Conservation (phyloP, 2,329 filamentous ascomycete species). For the Aspergillaceae sp. region DNA sequence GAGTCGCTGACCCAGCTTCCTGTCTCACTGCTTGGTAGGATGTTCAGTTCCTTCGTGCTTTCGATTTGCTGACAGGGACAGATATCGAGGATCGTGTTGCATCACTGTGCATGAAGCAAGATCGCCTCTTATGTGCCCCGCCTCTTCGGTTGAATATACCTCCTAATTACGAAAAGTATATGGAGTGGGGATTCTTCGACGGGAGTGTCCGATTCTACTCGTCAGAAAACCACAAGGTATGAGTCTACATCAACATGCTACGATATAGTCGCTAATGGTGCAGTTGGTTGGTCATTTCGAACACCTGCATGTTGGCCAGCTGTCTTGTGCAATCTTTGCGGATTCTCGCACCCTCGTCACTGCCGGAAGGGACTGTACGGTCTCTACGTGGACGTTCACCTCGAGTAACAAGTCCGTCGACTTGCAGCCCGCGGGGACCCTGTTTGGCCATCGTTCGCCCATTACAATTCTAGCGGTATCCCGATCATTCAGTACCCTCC, state of each 20-base stretch:
- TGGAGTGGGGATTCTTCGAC: conserved; percentile 95
- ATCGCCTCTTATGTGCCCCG: conserved; percentile 73
- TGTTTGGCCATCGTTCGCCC: conserved; percentile 83
- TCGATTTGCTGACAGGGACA: conserved; percentile 15
- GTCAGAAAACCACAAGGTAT: conserved; percentile 67
- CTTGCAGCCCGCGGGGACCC: conserved; percentile 64
- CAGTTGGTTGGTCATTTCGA: conserved; percentile 76
- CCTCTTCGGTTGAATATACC: conserved; percentile 81
- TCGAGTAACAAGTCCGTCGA: conserved; percentile 63
- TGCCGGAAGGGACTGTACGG: conserved; percentile 81
- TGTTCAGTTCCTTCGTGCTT: background rate
- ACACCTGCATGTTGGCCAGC: conserved; percentile 83
- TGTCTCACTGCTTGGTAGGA: conserved; percentile 61
- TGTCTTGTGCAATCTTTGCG: conserved; percentile 74
- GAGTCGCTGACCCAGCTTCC: conserved; percentile 69
- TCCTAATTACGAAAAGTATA: conserved; percentile 76
- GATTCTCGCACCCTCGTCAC: conserved; percentile 88
- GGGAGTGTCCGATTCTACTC: conserved; percentile 87
- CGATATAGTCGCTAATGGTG: conserved; percentile 1
- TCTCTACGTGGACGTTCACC: conserved; percentile 73
- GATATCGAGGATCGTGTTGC: conserved; percentile 70
- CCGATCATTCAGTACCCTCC: conserved; percentile 76
- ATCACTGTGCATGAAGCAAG: conserved; percentile 67
- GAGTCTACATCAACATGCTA: background rate
- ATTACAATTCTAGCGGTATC: conserved; percentile 77